A percentile compares a stretch with the other conserved stretches of the same genome.
phyloP scores from a whole-genome alignment of 352 stramenopile genomes.

The Globisporangium irregulare region DNA sequence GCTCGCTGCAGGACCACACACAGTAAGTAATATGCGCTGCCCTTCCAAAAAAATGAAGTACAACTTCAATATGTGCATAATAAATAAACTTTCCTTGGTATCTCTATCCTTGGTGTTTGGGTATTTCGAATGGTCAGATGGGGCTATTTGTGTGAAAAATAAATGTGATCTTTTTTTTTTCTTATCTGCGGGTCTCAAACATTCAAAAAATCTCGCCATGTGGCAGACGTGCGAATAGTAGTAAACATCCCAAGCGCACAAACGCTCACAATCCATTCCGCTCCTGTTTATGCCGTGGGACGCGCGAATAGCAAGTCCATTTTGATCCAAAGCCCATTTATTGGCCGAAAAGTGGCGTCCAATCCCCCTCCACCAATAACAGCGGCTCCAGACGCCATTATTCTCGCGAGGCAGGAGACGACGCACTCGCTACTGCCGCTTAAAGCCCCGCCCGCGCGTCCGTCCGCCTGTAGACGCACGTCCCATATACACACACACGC shows the following conservation, averaged over 20 bases:
- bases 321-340: slow-evolving; percentile 13
- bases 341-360: slow-evolving; percentile 30
- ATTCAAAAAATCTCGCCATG: background rate
- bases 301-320: slow-evolving; percentile 9
- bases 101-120: background rate
- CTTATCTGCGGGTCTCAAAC: background rate
- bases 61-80: background rate
- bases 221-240: slow-evolving; percentile 16
- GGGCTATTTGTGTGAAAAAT: background rate
- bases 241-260: background rate
- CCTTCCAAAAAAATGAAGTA: background rate
- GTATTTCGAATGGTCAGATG: background rate
- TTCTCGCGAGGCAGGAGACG: slow-evolving; percentile 14
- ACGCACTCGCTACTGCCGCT: slow-evolving; percentile 9
- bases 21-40: background rate
- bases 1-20: slow-evolving; percentile 70
- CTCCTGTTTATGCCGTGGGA: background rate
- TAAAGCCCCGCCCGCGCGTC: background rate
- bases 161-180: background rate
- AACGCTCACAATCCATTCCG: slow-evolving; percentile 1
- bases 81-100: background rate
- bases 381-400: background rate
- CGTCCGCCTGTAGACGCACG: slow-evolving; percentile 1
- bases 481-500: background rate
- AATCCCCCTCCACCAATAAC: slow-evolving; percentile 37